A percentile compares a stretch with the other conserved stretches of the same genome.
Evolutionary conservation across 2,329 filamentous ascomycete species (phyloP).

Genomic region (Aspergillus proliferans): DNA sequence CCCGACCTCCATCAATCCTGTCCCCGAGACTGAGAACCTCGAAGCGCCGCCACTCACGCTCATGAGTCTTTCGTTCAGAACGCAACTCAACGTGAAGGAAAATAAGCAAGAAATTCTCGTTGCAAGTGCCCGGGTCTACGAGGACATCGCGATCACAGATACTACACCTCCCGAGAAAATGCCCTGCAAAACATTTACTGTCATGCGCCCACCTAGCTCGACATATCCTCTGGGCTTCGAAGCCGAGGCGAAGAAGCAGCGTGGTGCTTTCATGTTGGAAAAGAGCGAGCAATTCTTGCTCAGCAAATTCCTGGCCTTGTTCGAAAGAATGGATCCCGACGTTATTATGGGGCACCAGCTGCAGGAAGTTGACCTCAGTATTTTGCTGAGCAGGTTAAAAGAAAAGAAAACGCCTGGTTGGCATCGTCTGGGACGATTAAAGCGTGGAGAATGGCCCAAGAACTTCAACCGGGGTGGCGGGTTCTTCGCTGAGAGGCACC

Average conservation of each 20-base stretch:
- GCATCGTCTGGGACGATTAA: slow-evolving; percentile 85
- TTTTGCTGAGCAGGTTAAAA: slow-evolving; percentile 76
- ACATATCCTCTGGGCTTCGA: slow-evolving; percentile 86
- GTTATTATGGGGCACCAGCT: slow-evolving; percentile 89
- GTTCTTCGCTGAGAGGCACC: slow-evolving; percentile 86
- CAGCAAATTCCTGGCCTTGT: slow-evolving; percentile 79
- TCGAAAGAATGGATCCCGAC: slow-evolving; percentile 85
- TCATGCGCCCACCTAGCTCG: slow-evolving; percentile 72
- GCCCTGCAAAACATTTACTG: slow-evolving; percentile 82
- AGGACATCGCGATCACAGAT: slow-evolving; percentile 79
- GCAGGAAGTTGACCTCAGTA: slow-evolving; percentile 94
- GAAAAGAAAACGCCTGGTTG: slow-evolving; percentile 90
- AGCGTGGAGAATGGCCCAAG: slow-evolving; percentile 77
- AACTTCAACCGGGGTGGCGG: slow-evolving; percentile 79
- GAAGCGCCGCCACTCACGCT: slow-evolving; percentile 83
- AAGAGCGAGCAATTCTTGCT: slow-evolving; percentile 81
- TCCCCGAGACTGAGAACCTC: slow-evolving; percentile 71
- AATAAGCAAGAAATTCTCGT: slow-evolving; percentile 96
- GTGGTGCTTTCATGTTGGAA: slow-evolving; percentile 70
- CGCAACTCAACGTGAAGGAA: slow-evolving; percentile 78
- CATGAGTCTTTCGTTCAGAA: slow-evolving; percentile 91
- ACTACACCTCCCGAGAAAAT: slow-evolving; percentile 84
- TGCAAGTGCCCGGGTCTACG: slow-evolving; percentile 86
- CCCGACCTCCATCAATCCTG: slow-evolving; percentile 65
- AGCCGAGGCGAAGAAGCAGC: slow-evolving; percentile 64